phyloP scores from a whole-genome alignment of 805 yeast genomes.

The Wickerhamiella galacta region DNA sequence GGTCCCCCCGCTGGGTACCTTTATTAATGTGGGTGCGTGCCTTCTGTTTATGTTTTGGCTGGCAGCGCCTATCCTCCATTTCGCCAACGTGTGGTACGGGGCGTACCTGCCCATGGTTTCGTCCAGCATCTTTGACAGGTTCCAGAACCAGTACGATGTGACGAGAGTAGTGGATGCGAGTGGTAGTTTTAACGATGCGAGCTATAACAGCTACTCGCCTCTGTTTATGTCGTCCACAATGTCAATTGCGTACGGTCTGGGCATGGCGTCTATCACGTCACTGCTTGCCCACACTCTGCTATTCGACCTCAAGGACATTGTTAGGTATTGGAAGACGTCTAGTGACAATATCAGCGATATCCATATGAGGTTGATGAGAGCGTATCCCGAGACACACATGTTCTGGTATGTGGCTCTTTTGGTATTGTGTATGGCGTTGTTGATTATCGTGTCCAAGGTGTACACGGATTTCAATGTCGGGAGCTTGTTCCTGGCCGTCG shows the following conservation, averaged over 20 bases:
- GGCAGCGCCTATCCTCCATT: conserved; percentile 36
- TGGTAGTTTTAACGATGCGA: conserved; percentile 29
- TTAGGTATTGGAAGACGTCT: conserved; percentile 31
- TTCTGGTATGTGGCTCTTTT: conserved; percentile 41
- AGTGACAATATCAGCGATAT: conserved; percentile 30
- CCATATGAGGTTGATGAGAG: conserved; percentile 38
- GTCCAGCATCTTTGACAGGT: conserved; percentile 34
- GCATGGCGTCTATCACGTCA: conserved; percentile 47
- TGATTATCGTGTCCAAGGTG: conserved; percentile 9
- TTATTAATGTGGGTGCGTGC: conserved; percentile 30
- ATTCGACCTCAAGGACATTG: conserved; percentile 41
- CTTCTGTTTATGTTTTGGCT: conserved; percentile 37
- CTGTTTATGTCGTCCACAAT: conserved; percentile 42
- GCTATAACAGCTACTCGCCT: conserved; percentile 45
- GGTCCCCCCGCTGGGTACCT: conserved; percentile 39
- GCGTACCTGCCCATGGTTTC: conserved; percentile 40
- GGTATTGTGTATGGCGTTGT: conserved; percentile 11
- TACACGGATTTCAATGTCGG: conserved; percentile 32
- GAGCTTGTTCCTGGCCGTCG: conserved; percentile 29
- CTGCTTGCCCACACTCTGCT: conserved; percentile 40
- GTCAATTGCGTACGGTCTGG: conserved; percentile 42
- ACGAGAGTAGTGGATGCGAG: conserved; percentile 28
- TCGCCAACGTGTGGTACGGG: conserved; percentile 40
- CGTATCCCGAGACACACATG: conserved; percentile 44
- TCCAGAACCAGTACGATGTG: conserved; percentile 34